Evolutionary conservation across 768 basidiomycete genomes (phyloP).

Genomic region (Russula sp.): DNA sequence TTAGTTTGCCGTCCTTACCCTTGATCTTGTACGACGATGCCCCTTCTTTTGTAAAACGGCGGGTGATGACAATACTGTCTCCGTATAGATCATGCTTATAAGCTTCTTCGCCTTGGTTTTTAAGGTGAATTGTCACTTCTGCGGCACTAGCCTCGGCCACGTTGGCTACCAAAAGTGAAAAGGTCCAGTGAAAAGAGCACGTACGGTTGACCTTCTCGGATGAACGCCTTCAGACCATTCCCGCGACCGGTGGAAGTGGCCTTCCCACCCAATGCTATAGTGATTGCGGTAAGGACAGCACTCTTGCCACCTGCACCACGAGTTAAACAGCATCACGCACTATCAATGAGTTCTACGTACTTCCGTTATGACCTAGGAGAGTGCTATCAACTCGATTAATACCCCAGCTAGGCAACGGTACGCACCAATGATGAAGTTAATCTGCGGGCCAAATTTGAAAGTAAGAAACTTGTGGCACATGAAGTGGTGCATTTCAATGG

Average conservation of each 20-base stretch:
- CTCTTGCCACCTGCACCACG: slow-evolving; percentile 76
- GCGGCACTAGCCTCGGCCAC: slow-evolving; percentile 40
- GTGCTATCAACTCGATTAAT: background rate
- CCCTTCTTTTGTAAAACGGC: slow-evolving; percentile 73
- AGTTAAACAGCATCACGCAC: slow-evolving; percentile 1
- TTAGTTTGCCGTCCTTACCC: slow-evolving; percentile 50
- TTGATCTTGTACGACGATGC: slow-evolving; percentile 77
- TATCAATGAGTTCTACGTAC: slow-evolving; percentile 41
- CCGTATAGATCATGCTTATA: slow-evolving; percentile 83
- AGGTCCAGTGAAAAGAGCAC: slow-evolving; percentile 23
- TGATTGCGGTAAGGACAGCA: slow-evolving; percentile 87
- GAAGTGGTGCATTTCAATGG: slow-evolving; percentile 84
- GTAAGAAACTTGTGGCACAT: slow-evolving; percentile 89
- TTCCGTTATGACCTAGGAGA: slow-evolving; percentile 78
- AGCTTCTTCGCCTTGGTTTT: slow-evolving; percentile 89
- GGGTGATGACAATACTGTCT: slow-evolving; percentile 75
- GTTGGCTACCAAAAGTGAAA: background rate
- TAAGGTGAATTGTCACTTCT: slow-evolving; percentile 72
- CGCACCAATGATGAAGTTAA: slow-evolving; percentile 94
- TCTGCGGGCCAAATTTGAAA: slow-evolving; percentile 84
- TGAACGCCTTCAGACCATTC: slow-evolving; percentile 73
- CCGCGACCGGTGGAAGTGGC: slow-evolving; percentile 88
- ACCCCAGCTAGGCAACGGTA: background rate
- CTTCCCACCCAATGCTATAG: slow-evolving; percentile 90
- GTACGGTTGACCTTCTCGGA: slow-evolving; percentile 76